phyloP scores from a whole-genome alignment of 2,329 filamentous ascomycete species.

The Botryotinia calthae region DNA sequence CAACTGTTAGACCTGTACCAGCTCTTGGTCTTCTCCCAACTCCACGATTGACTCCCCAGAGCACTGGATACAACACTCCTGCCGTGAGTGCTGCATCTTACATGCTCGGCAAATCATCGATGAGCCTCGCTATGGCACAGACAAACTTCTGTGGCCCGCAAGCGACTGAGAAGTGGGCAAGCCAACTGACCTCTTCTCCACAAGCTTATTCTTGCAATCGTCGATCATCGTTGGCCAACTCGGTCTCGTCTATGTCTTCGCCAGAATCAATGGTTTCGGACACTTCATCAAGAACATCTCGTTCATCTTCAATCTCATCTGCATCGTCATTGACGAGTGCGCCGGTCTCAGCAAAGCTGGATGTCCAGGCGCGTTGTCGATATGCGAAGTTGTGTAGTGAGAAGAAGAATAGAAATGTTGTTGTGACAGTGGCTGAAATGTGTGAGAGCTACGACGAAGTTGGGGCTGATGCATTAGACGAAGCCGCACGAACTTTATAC shows the following conservation, averaged over 20 bases:
- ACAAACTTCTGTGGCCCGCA: slow-evolving; percentile 48
- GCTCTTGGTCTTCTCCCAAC: slow-evolving; percentile 57
- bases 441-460: slow-evolving; percentile 50
- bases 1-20: slow-evolving; percentile 49
- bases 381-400: slow-evolving; percentile 57
- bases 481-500: slow-evolving; percentile 58
- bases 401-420: slow-evolving; percentile 52
- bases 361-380: slow-evolving; percentile 63
- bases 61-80: slow-evolving; percentile 57
- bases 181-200: slow-evolving; percentile 50
- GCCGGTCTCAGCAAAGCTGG: slow-evolving; percentile 54
- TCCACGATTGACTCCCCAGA: slow-evolving; percentile 57
- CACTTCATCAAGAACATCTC: slow-evolving; percentile 53
- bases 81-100: slow-evolving; percentile 54
- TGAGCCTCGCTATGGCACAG: slow-evolving; percentile 60
- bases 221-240: slow-evolving; percentile 62
- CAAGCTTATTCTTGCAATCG: slow-evolving; percentile 50
- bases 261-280: slow-evolving; percentile 68
- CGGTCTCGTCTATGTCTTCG: slow-evolving; percentile 61
- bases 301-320: slow-evolving; percentile 64
- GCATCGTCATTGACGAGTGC: slow-evolving; percentile 59
- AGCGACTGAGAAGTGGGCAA: slow-evolving; percentile 52
- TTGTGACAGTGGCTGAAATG: slow-evolving; percentile 58
- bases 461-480: slow-evolving; percentile 46
- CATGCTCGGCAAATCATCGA: slow-evolving; percentile 53